Evolutionary conservation across 164 flowering plant species (phyloP), one percentile per base, ranked within the genome.

Genomic region (Magnolia sinica): DNA sequence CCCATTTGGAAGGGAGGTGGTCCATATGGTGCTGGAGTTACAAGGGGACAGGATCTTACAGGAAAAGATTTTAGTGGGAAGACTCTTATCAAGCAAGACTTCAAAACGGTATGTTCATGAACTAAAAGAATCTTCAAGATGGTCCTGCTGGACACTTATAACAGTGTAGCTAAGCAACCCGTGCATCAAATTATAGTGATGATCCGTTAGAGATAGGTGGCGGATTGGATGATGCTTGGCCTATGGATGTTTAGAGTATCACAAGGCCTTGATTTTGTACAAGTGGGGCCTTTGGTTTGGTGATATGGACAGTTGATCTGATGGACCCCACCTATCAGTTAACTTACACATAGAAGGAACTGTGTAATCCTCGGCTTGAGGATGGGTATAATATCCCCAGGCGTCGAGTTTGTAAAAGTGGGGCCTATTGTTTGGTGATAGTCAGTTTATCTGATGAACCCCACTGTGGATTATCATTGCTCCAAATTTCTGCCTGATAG

Each of bases 31-130:
- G 70, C 87, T 65, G 98, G 82, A 84, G 99, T 95, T 58, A 95
- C 99, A 0, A 90, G 99, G 51, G 99, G 99, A 14, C 99, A 93
- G 78, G 98, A 95, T 84, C 89, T 96, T 4, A 81, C 90, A 29
- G 97, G 98, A 13, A 91, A 87, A 81, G 98, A 96, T 84, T 96
- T 96, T 74, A 96, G 99, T 71, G 97, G 96, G 79, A 89, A 85
- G 87, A 89, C 82, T 64, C 84, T 96, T 86, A 87, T 92, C 89
- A 89, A 88, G 81, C 99, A 96, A 80, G 99, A 96, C 77, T 96
- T 96, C 73, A 96, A 96, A 84, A 96, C 97, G 86, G 98, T 93
- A 85, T 10, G n/a, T 2, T 64, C 49, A 9, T 20, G 68, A 19
- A 9, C 22, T 64, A 19, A 18, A 20, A 64, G 8, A 14, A 19